A percentile compares a stretch with the other conserved stretches of the same genome.
phyloP scores from a whole-genome alignment of 805 yeast species.

The Yueomyces sinensis region DNA sequence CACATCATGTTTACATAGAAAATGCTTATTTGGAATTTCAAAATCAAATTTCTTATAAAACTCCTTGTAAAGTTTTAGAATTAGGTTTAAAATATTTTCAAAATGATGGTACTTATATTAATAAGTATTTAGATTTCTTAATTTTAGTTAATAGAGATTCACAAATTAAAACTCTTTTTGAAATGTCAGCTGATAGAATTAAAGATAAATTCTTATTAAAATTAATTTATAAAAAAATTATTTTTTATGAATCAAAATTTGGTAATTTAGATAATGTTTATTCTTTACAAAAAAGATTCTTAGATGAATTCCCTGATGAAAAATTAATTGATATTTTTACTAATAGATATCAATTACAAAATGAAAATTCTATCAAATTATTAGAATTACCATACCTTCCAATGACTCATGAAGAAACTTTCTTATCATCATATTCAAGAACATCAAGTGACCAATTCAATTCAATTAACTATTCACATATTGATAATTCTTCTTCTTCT shows the following conservation, averaged over 20 bases:
- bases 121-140: constrained; percentile 60
- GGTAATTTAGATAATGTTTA: constrained; percentile 59
- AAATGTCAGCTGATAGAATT: constrained; percentile 48
- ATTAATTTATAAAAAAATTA: constrained; percentile 42
- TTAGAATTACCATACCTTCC: constrained; percentile 24
- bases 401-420: not conserved
- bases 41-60: constrained; percentile 48
- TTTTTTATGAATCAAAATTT: constrained; percentile 53
- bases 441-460: not conserved
- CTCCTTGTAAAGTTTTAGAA: constrained; percentile 67
- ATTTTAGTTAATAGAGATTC: constrained; percentile 55
- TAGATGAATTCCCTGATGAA: constrained; percentile 54
- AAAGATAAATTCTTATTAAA: constrained; percentile 25
- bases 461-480: not conserved
- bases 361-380: constrained; percentile 21
- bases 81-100: constrained; percentile 51
- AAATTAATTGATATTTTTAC: constrained; percentile 24
- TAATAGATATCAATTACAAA: constrained; percentile 25
- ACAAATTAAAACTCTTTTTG: constrained; percentile 71
- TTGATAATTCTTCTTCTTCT: not conserved
- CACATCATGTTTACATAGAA: constrained; percentile 68
- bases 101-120: constrained; percentile 47
- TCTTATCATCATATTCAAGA: not conserved
- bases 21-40: constrained; percentile 70
- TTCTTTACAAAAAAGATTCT: constrained; percentile 52